A percentile compares a stretch with the other conserved stretches of the same genome.
phyloP scores from a whole-genome alignment of 1,284 basidiomycete genomes.

The Ustilago loliicola region DNA sequence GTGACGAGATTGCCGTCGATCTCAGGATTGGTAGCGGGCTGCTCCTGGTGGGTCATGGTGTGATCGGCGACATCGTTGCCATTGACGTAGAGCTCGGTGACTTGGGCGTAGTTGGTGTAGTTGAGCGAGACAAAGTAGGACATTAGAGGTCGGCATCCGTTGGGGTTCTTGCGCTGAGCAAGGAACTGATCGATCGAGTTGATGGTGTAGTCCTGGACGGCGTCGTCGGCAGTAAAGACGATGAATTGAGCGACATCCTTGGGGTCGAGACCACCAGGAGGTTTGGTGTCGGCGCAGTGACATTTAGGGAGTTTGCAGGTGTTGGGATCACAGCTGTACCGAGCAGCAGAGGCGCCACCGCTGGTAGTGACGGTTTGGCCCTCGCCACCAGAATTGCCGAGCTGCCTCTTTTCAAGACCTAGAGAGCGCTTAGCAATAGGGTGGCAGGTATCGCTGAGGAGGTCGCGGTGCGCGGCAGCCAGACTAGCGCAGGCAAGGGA shows the following conservation, averaged over 20 bases:
- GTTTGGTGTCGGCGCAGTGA: slow-evolving; percentile 62
- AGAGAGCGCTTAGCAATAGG: slow-evolving; percentile 41
- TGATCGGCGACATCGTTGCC: slow-evolving; percentile 90
- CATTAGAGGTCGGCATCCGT: slow-evolving; percentile 79
- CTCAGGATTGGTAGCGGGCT: slow-evolving; percentile 73
- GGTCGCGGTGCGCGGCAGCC: slow-evolving; percentile 38
- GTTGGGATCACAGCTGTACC: slow-evolving; percentile 60
- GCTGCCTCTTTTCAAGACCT: slow-evolving; percentile 35
- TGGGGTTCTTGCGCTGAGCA: slow-evolving; percentile 82
- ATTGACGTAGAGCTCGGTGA: slow-evolving; percentile 86
- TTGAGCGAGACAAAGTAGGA: slow-evolving; percentile 72
- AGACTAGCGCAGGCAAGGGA: slow-evolving; percentile 36
- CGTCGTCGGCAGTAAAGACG: slow-evolving; percentile 72
- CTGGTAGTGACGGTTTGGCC: slow-evolving; percentile 36
- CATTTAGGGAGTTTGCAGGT: slow-evolving; percentile 62
- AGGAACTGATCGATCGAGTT: slow-evolving; percentile 81
- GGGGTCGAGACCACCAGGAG: slow-evolving; percentile 61
- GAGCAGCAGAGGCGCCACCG: slow-evolving; percentile 60
- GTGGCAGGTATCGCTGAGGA: slow-evolving; percentile 47
- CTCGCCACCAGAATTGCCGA: slow-evolving; percentile 45
- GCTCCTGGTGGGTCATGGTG: slow-evolving; percentile 84
- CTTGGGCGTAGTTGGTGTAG: slow-evolving; percentile 81
- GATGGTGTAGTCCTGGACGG: slow-evolving; percentile 80
- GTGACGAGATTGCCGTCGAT: slow-evolving; percentile 84
- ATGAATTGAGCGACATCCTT: slow-evolving; percentile 62